Base-by-base conservation (phyloP, 2,329 filamentous ascomycete species). In the Orbilia oligospora region DNA sequence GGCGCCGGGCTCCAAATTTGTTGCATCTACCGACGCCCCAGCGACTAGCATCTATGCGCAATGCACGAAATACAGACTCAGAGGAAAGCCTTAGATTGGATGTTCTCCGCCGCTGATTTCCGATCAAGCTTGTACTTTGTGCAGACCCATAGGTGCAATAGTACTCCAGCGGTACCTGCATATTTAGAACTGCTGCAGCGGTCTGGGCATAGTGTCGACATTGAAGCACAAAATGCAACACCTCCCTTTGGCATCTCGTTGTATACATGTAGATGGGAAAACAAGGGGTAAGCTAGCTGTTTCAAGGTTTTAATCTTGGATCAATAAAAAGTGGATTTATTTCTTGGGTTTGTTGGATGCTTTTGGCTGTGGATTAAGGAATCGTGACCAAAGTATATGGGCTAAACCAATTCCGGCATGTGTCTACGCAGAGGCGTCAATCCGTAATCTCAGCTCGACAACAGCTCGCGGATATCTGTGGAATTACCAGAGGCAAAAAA, bases 221-320 rank as follows among this genome's bases (percentile, higher is more conserved):
- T 61, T 51, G 24, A 5, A 33, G 27, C 6, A 46, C 66, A 69
- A 71, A 71, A 71, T 71, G 41, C 67, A 71, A 71, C 67, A 71
- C 67, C 18, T 49, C 20, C 1, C 16, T 16, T 24, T 12, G 9
- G 18, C 27, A 9, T 24, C 20, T 44, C 16, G 33, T 44, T 61
- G 36, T 41, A 22, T n/a, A 18, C 5, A 41, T 8, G 5, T 30
- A 5, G 20, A 27, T 44, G 5, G 27, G 53, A 58, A 20, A 61
- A 16, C 10, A 20, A 36, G 56, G 33, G 18, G 10, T 27, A 24
- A n/a, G 22, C 38, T 38, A 8, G 36, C 16, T 22, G 36, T 61
- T 61, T 44, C 56, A 61, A 3, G n/a, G 12, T 16, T 44, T 44
- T 10, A 24, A 44, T 24, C 18, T 58, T 30, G 22, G 30, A 58